Conservation (phyloP, 345 rosid species). For the Brassica juncea region DNA sequence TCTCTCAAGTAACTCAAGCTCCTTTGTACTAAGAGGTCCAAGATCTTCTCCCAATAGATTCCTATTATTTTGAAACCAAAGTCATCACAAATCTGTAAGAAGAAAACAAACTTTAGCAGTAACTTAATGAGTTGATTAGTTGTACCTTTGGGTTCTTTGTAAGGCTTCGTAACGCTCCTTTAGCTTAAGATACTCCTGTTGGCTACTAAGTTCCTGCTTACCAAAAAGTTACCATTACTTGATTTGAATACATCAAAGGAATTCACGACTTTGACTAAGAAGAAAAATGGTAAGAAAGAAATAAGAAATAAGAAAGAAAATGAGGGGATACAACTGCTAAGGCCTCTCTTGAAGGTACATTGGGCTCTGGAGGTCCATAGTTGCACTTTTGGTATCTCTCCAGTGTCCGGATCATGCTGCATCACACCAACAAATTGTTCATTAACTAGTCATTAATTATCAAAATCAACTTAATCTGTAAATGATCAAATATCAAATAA, state of each 20-base stretch:
- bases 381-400: constrained; percentile 98
- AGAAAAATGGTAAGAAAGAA: too few relatives aligned
- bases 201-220: constrained; percentile 76
- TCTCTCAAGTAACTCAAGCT: constrained; percentile 90
- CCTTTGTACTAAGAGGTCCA: constrained; percentile 80
- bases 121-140: not conserved
- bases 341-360: constrained; percentile 79
- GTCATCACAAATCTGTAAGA: not conserved
- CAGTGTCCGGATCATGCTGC: constrained; percentile 84
- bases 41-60: constrained; percentile 92
- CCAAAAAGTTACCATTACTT: not conserved
- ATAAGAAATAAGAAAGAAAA: constrained; percentile 7
- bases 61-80: constrained; percentile 39
- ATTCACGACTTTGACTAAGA: not conserved
- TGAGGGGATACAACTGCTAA: constrained; percentile 51
- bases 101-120: not conserved
- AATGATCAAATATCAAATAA: not conserved
- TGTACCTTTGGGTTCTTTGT: constrained; percentile 76
- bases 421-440: not conserved
- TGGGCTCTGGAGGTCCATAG: constrained; percentile 93
- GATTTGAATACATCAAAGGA: not conserved
- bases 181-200: constrained; percentile 90
- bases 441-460: not conserved
- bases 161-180: constrained; percentile 85
- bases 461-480: not conserved